phyloP scores from a whole-genome alignment of 495 filamentous ascomycete species.

The Penicillium flavigenum region DNA sequence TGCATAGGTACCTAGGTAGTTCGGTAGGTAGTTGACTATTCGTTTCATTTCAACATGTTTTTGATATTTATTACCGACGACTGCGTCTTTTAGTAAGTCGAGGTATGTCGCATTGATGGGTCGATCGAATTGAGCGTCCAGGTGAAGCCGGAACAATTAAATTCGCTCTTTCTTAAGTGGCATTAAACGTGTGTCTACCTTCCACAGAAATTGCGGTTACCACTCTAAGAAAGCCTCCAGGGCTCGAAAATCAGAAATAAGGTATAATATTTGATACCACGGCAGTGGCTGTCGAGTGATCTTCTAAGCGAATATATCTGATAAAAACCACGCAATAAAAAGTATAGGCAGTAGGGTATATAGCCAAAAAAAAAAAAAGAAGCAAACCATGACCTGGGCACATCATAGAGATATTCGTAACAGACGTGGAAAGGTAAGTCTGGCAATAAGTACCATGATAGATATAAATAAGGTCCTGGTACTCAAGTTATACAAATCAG shows the following conservation, averaged over 20 bases:
- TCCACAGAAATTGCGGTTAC: background rate
- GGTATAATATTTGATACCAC: background rate
- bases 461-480: background rate
- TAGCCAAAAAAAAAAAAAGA: background rate
- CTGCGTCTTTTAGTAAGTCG: no score
- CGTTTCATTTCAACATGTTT: no score
- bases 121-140: no score
- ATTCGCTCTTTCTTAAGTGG: no score
- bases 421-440: background rate
- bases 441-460: background rate
- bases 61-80: no score
- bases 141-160: no score
- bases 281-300: background rate
- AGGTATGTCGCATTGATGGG: no score
- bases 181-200: background rate
- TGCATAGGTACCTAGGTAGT: no score
- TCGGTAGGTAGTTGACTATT: no score
- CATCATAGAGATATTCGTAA: background rate
- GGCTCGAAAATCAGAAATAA: background rate
- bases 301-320: background rate
- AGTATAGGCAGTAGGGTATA: slow-evolving; percentile 12
- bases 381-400: background rate
- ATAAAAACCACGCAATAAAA: background rate
- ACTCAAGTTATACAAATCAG: background rate
- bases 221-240: background rate